These are phyloP conservation scores for Abortiporus biennis DNA, from an alignment of 1,284 basidiomycete species.

Conservation along the genomic window DNA sequence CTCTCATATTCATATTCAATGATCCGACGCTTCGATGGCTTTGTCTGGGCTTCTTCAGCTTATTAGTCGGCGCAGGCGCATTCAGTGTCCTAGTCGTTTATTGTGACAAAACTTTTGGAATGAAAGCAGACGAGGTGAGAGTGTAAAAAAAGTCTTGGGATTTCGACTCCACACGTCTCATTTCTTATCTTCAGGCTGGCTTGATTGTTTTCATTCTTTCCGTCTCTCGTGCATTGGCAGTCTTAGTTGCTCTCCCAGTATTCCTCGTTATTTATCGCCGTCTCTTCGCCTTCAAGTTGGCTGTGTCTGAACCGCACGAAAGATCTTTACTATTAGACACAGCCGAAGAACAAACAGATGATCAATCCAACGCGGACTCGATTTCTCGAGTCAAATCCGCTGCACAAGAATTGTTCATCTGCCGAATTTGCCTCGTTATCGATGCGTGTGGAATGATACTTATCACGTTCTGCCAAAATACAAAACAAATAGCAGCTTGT, in stretches of 20 bases:
- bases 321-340: neutral
- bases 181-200: constrained; percentile 1
- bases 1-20: neutral
- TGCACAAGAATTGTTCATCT: constrained; percentile 9
- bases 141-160: neutral
- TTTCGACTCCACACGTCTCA: neutral
- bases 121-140: constrained; percentile 4
- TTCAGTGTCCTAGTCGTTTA: constrained; percentile 3
- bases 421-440: constrained; percentile 7
- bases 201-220: constrained; percentile 5
- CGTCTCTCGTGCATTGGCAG: constrained; percentile 4
- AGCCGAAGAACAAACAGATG: too few relatives aligned
- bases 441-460: constrained; percentile 7
- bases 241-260: constrained; percentile 4
- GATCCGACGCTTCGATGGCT: constrained; percentile 1
- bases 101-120: constrained; percentile 5
- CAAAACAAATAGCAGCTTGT: neutral
- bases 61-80: constrained; percentile 4
- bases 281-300: neutral
- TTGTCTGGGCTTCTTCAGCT: neutral
- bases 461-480: constrained; percentile 5
- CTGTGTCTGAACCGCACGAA: neutral
- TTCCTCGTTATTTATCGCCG: constrained; percentile 3
- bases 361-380: too few relatives aligned
- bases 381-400: neutral